Evolutionary conservation across 495 filamentous ascomycete genomes (phyloP).

Genomic region (Penicillium robsamsonii): DNA sequence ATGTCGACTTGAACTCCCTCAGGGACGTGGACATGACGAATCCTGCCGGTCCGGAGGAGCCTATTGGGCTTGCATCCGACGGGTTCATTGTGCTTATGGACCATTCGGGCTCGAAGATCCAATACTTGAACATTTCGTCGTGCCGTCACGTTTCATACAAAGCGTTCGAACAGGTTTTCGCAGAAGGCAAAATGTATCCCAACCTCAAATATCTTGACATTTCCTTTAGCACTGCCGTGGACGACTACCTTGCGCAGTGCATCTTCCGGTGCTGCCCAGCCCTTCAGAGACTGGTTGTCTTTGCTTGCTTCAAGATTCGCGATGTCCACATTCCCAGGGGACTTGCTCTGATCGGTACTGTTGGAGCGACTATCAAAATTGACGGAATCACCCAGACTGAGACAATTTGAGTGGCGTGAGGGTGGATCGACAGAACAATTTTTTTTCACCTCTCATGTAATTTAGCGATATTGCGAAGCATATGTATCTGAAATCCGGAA

Average conservation of each 20-base stretch:
- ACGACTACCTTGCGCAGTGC: constrained; percentile 67
- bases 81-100: constrained; percentile 78
- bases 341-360: constrained; percentile 68
- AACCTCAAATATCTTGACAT: constrained; percentile 68
- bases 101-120: constrained; percentile 67
- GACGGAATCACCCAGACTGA: constrained; percentile 41
- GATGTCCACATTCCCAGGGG: constrained; percentile 68
- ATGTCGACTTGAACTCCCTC: constrained; percentile 69
- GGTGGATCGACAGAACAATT: not conserved
- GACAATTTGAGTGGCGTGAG: constrained; percentile 9
- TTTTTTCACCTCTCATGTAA: not conserved
- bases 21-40: constrained; percentile 71
- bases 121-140: constrained; percentile 66
- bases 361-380: constrained; percentile 42
- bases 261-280: constrained; percentile 75
- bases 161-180: constrained; percentile 71
- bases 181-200: constrained; percentile 57
- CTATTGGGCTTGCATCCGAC: constrained; percentile 65
- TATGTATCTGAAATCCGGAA: not conserved
- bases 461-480: not conserved
- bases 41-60: constrained; percentile 53
- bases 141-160: constrained; percentile 72
- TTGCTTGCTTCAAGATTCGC: constrained; percentile 76
- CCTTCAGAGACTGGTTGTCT: constrained; percentile 70
- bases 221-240: constrained; percentile 70